Evolutionary conservation across 1,139 yeast species (phyloP).

Genomic region (Hemisphaericaspora xylofermentans): DNA sequence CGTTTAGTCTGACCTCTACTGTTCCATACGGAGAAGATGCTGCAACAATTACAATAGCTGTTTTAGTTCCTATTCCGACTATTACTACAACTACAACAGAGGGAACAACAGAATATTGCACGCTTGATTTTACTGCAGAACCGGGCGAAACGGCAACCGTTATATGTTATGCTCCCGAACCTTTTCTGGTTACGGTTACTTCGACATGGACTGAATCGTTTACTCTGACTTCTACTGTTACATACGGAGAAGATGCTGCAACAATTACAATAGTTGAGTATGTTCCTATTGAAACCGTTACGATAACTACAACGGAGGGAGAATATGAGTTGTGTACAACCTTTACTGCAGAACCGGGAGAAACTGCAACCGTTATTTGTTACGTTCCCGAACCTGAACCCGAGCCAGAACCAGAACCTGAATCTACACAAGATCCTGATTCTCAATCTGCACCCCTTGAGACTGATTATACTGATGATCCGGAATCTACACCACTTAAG

Average conservation of each 20-base stretch:
- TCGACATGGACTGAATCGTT: constrained; percentile 21
- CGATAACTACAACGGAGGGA: constrained; percentile 5
- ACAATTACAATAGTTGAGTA: constrained; percentile 10
- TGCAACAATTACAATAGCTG: no score
- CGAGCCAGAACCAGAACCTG: not conserved
- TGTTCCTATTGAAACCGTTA: constrained; percentile 17
- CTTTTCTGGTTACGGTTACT: no score
- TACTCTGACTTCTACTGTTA: constrained; percentile 21
- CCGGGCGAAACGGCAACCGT: no score
- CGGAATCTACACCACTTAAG: not conserved
- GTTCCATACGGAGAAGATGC: no score
- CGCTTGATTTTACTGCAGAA: no score
- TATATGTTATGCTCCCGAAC: no score
- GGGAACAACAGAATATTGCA: no score
- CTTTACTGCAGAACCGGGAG: constrained; percentile 1
- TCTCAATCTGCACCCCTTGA: not conserved
- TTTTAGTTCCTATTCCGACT: no score
- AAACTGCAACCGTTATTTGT: constrained; percentile 2
- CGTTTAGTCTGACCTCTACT: no score
- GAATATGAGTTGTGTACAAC: constrained; percentile 2
- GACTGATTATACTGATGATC: not conserved
- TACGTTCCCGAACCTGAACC: no score
- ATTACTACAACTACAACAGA: not conserved
- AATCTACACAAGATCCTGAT: no score
- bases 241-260: constrained; percentile 14